A percentile compares a stretch with the other conserved stretches of the same genome.
Conservation (phyloP, 352 stramenopile species). For the Elongisporangium prolatum region DNA sequence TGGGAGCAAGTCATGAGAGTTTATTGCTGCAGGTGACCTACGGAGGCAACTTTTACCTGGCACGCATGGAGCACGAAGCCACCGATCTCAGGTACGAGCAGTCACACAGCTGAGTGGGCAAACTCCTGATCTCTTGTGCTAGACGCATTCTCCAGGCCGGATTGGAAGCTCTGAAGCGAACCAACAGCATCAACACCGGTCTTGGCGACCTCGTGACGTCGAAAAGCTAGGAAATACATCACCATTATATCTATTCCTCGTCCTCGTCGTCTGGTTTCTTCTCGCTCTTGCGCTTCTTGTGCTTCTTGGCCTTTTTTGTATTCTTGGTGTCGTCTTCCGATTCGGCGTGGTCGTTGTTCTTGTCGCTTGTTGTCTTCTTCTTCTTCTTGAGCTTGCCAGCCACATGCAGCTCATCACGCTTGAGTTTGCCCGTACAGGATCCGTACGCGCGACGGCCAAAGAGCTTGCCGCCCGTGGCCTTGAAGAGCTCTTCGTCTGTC, state of each 20-base stretch:
- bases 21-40: conserved; percentile 20
- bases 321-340: conserved; percentile 20
- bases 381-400: conserved; percentile 16
- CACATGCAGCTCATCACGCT: conserved; percentile 63
- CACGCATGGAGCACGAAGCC: conserved; percentile 57
- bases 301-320: conserved; percentile 8
- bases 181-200: not conserved
- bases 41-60: conserved; percentile 61
- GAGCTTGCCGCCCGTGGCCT: conserved; percentile 92
- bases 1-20: not conserved
- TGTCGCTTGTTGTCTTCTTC: conserved; percentile 8
- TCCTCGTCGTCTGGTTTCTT: conserved; percentile 7
- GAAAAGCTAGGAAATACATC: not conserved
- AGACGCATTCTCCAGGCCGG: not conserved
- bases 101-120: not conserved
- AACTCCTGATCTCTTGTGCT: too few relatives aligned
- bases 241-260: not conserved
- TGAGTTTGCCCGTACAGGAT: conserved; percentile 83
- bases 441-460: conserved; percentile 94
- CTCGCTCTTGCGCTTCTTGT: conserved; percentile 13
- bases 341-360: conserved; percentile 19
- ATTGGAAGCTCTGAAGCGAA: not conserved
- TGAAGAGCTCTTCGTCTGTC: conserved; percentile 96
- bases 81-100: conserved; percentile 27
- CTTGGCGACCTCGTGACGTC: not conserved